Evolutionary conservation across 2,329 filamentous ascomycete species (phyloP), one percentile per base, ranked within the genome.

Genomic region (Cladosporium velox): DNA sequence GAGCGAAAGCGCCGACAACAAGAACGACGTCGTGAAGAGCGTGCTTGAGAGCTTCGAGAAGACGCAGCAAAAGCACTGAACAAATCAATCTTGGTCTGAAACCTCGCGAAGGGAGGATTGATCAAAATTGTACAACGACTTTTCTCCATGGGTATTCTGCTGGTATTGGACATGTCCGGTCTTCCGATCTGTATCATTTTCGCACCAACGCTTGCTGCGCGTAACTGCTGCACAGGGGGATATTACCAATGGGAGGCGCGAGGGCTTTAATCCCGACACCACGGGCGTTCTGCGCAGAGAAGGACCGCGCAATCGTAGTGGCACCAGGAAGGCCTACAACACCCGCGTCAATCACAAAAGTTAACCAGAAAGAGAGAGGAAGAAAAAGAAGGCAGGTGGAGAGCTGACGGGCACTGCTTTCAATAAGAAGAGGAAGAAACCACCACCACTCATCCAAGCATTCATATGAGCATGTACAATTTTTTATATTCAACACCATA

Each of bases 11-110:
- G 58, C 65, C 54, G 34, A 52, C 10, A 67, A 67, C 38, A 73
- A 72, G 66, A 70, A 71, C 59, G 73, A 76, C n/a, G 74, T 79
- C n/a, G 73, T 76, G 30, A 68, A 76, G 61, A 78, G 73, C 62
- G 76, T 80, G 67, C 71, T 80, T 28, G 76, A 80, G 66, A 76
- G 75, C 67, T 80, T 80, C 64, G 77, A 79, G 32, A 67, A 73
- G 68, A 75, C 78, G 26, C 71, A 77, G 61, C 67, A 73, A 63
- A 74, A 76, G 71, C 76, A 76, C 69, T 78, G 68, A 76, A 44
- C 41, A 47, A 4, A 8, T 47, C n/a, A 10, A 47, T 1, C n/a
- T 24, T 47, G 41, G 0, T n/a, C 12, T 28, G 38, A 52, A 11
- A 47, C 7, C 4, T 12, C n/a, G n/a, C n/a, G n/a, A 47, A 47